A percentile compares a stretch with the other conserved stretches of the same genome.
Evolutionary conservation across 768 basidiomycete genomes (phyloP).

Genomic region (Cystobasidium onofrii): DNA sequence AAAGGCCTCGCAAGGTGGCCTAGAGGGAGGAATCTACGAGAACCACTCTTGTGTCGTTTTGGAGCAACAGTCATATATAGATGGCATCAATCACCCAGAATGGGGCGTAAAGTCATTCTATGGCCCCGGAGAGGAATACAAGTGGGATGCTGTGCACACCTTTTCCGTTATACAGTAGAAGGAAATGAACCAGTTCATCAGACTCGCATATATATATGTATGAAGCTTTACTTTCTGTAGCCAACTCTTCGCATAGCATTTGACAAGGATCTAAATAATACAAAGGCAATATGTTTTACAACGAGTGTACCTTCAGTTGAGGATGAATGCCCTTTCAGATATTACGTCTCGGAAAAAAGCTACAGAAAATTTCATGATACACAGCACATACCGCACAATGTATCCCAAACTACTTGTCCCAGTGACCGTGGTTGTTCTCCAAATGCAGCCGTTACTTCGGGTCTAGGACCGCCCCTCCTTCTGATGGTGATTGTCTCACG

Average conservation of each 20-base stretch:
- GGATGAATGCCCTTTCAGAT: no score
- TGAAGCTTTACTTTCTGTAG: no score
- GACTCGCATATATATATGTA: no score
- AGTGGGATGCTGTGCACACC: slow-evolving; percentile 10
- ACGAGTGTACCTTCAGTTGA: background rate
- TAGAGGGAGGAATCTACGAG: slow-evolving; percentile 46
- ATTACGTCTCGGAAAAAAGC: no score
- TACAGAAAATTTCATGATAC: background rate
- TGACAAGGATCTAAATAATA: no score
- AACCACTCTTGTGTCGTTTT: slow-evolving; percentile 52
- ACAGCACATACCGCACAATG: background rate
- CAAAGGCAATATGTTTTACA: background rate
- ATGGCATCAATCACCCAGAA: slow-evolving; percentile 55
- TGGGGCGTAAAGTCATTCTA: slow-evolving; percentile 55
- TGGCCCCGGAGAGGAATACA: slow-evolving; percentile 39
- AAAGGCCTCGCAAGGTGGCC: slow-evolving; percentile 52
- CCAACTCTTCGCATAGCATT: no score
- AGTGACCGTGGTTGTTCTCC: background rate
- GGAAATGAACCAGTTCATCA: no score
- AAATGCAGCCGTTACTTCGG: slow-evolving; percentile 4
- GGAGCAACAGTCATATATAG: slow-evolving; percentile 51
- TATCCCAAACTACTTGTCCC: background rate
- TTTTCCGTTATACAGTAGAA: slow-evolving; percentile 3
- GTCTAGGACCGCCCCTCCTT: slow-evolving; percentile 20
- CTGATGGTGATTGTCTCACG: slow-evolving; percentile 13